Conservation (phyloP, 129 eudicot species). For the Saposhnikovia divaricata region DNA sequence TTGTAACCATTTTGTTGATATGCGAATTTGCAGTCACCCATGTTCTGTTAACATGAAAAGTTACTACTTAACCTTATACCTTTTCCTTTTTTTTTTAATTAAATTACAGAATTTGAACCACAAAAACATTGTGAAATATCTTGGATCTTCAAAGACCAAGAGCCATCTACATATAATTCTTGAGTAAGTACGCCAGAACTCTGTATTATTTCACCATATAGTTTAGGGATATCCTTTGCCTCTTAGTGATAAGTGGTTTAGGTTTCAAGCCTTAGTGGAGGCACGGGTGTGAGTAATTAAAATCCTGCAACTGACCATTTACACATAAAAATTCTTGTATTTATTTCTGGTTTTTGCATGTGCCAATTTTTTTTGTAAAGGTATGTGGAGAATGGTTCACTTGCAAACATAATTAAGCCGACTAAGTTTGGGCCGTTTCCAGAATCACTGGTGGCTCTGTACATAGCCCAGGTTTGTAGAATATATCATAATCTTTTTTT, state of each 20-base stretch:
- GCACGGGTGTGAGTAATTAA: not conserved
- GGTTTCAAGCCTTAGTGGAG: not conserved
- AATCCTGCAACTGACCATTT: not conserved
- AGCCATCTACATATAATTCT: conserved; percentile 93
- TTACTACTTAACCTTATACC: not conserved
- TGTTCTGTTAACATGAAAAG: not conserved
- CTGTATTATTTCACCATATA: not conserved
- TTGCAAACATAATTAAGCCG: conserved; percentile 61
- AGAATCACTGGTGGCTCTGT: conserved; percentile 54
- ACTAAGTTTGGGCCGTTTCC: conserved; percentile 64
- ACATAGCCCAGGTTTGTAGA: conserved; percentile 48
- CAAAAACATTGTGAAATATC: conserved; percentile 74
- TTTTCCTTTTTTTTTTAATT: not conserved
- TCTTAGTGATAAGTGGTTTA: not conserved
- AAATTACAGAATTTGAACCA: conserved; percentile 44
- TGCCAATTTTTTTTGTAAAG: conserved; percentile 13
- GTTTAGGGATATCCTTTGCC: not conserved
- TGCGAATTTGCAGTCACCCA: not conserved
- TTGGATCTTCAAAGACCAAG: conserved; percentile 90
- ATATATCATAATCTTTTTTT: not conserved
- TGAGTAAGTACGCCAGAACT: conserved; percentile 52
- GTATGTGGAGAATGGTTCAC: conserved; percentile 64
- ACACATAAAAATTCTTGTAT: not conserved
- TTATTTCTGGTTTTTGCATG: not conserved
- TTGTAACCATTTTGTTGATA: not conserved